phyloP scores from a whole-genome alignment of 352 stramenopile genomes.

The Pythium myriotylum region DNA sequence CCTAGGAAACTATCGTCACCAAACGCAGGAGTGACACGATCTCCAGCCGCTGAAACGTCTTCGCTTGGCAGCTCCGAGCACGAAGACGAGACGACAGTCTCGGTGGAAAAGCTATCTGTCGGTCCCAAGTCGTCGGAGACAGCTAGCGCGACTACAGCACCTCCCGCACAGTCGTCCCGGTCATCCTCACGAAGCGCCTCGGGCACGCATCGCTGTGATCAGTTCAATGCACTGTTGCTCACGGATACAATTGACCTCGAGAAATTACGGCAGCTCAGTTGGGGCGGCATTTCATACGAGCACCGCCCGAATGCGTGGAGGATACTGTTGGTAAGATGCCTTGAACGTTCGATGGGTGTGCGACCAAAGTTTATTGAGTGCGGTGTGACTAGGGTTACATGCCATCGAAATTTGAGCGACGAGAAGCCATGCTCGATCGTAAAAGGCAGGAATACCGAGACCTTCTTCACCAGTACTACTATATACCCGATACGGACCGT shows the following conservation, averaged over 20 bases:
- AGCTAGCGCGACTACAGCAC: slow-evolving; percentile 2
- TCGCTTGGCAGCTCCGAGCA: slow-evolving; percentile 28
- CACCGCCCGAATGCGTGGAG: slow-evolving; percentile 94
- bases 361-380: too few relatives aligned
- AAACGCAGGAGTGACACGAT: slow-evolving; percentile 17
- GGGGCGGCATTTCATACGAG: slow-evolving; percentile 89
- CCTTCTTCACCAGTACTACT: slow-evolving; percentile 95
- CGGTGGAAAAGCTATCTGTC: slow-evolving; percentile 26
- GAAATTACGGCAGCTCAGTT: slow-evolving; percentile 89
- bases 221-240: slow-evolving; percentile 70
- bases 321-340: slow-evolving; percentile 88
- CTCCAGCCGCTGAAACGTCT: slow-evolving; percentile 6
- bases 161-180: slow-evolving; percentile 1
- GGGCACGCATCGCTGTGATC: slow-evolving; percentile 68
- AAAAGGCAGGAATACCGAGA: slow-evolving; percentile 98
- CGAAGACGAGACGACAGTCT: slow-evolving; percentile 17
- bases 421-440: slow-evolving; percentile 89
- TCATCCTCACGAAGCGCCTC: slow-evolving; percentile 60
- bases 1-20: slow-evolving; percentile 36
- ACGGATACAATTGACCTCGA: slow-evolving; percentile 89
- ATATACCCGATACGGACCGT: slow-evolving; percentile 94
- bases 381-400: slow-evolving; percentile 87
- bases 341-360: too few relatives aligned
- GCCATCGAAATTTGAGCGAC: slow-evolving; percentile 93
- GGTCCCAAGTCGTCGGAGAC: slow-evolving; percentile 25